Evolutionary conservation across 106 monocot genomes (phyloP).

Genomic region (Allium fistulosum): DNA sequence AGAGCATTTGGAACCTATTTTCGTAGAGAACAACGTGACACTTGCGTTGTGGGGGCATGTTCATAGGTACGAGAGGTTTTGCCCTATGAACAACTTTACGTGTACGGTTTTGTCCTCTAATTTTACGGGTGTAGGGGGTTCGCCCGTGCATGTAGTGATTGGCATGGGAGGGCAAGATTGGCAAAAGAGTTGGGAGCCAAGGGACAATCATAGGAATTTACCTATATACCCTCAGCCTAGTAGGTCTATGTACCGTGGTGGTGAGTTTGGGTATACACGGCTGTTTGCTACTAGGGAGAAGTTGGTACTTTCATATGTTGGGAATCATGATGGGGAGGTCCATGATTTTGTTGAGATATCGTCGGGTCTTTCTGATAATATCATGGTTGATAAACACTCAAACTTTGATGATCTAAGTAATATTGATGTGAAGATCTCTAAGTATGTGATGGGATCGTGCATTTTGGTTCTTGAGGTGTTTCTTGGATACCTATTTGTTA

Average conservation of each 20-base stretch:
- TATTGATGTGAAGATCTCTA: neutral
- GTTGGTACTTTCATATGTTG: constrained; percentile 63
- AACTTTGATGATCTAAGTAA: neutral
- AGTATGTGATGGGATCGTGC: constrained; percentile 34
- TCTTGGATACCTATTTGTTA: constrained; percentile 53
- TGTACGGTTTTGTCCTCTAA: constrained; percentile 38
- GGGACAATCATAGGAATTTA: constrained; percentile 45
- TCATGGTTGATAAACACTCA: neutral
- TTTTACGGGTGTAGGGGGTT: constrained; percentile 16
- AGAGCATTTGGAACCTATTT: constrained; percentile 61
- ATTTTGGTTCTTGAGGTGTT: constrained; percentile 40
- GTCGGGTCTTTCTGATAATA: constrained; percentile 13
- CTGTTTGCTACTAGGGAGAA: constrained; percentile 82
- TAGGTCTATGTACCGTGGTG: constrained; percentile 78
- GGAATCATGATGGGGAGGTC: constrained; percentile 81
- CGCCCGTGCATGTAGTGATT: constrained; percentile 76
- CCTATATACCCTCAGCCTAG: constrained; percentile 76
- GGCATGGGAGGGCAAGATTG: constrained; percentile 97
- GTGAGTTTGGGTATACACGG: constrained; percentile 89
- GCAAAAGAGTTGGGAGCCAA: constrained; percentile 85
- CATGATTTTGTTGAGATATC: constrained; percentile 79
- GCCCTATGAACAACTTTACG: constrained; percentile 59
- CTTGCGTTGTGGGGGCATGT: constrained; percentile 99
- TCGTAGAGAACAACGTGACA: constrained; percentile 76
- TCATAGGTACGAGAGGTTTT: constrained; percentile 96